Conservation (phyloP, 1,284 basidiomycete genomes). For the Sanghuangporus baumii region DNA sequence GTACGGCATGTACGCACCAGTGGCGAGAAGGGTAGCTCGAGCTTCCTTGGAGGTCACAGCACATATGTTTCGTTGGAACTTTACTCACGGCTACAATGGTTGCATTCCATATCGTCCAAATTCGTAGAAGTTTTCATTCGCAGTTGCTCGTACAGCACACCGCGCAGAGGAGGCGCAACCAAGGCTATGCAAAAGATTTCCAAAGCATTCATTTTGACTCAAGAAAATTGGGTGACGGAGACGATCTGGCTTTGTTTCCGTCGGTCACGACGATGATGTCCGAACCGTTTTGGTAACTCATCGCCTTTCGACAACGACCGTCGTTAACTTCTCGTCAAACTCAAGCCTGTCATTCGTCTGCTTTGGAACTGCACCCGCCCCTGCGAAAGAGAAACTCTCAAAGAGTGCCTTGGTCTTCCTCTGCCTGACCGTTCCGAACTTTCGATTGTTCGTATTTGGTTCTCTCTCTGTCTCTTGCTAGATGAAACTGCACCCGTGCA, state of each 20-base stretch:
- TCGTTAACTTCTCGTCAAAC: background rate
- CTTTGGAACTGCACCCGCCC: background rate
- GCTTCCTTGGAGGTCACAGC: background rate
- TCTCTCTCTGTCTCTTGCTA: background rate
- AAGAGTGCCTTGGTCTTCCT: background rate
- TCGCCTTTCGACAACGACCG: background rate
- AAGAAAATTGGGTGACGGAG: too few relatives aligned
- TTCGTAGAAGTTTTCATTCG: too few relatives aligned
- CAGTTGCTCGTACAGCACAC: too few relatives aligned
- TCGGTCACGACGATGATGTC: too few relatives aligned
- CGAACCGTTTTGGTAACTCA: background rate
- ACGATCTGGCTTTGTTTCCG: too few relatives aligned
- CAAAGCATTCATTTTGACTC: too few relatives aligned
- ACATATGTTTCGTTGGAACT: background rate
- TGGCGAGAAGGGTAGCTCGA: conserved; percentile 17
- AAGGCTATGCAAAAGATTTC: too few relatives aligned
- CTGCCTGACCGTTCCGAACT: background rate
- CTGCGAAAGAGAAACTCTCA: background rate
- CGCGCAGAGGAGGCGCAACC: too few relatives aligned
- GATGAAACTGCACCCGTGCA: background rate
- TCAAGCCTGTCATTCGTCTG: background rate
- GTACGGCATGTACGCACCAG: conserved; percentile 16
- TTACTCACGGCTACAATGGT: background rate
- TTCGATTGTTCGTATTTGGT: background rate
- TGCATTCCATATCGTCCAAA: too few relatives aligned